Evolutionary conservation across 148 eudicot genomes (phyloP).

Genomic region (Silene uniflora): DNA sequence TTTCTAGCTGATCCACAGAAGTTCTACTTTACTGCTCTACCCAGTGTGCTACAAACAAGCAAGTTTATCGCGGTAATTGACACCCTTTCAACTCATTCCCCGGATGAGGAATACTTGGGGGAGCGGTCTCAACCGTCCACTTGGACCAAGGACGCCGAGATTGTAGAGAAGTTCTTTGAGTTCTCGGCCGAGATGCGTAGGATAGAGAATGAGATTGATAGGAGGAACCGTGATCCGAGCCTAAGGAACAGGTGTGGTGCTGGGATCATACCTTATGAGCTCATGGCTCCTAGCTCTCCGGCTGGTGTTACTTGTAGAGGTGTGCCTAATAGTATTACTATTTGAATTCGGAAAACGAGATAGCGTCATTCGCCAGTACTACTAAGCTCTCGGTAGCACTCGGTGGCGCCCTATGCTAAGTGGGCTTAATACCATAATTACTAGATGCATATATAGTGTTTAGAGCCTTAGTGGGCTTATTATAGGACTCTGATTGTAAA

Average conservation of each 20-base stretch:
- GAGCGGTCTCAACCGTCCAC: constrained; percentile 67
- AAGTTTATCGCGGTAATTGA: constrained; percentile 96
- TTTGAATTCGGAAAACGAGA: constrained; percentile 25
- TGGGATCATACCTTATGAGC: constrained; percentile 88
- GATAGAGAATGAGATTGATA: constrained; percentile 76
- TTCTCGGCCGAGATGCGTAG: constrained; percentile 66
- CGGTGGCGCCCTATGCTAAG: too few relatives aligned
- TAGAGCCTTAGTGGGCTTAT: too few relatives aligned
- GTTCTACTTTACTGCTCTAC: constrained; percentile 59
- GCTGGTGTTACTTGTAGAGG: constrained; percentile 97
- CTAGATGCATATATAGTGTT: too few relatives aligned
- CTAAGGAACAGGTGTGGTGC: constrained; percentile 94
- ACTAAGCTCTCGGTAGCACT: too few relatives aligned
- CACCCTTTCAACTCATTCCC: constrained; percentile 82
- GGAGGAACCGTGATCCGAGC: constrained; percentile 49
- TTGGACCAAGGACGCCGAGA: constrained; percentile 74
- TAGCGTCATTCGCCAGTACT: too few relatives aligned
- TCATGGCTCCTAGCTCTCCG: constrained; percentile 77
- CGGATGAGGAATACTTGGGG: constrained; percentile 93
- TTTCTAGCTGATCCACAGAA: constrained; percentile 67
- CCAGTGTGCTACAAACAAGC: constrained; percentile 75
- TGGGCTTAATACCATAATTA: neutral
- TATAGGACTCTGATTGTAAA: too few relatives aligned
- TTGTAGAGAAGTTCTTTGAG: constrained; percentile 63
- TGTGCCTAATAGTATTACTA: constrained; percentile 90